phyloP scores from a whole-genome alignment of 1,284 basidiomycete species.

The Naganishia sp. region DNA sequence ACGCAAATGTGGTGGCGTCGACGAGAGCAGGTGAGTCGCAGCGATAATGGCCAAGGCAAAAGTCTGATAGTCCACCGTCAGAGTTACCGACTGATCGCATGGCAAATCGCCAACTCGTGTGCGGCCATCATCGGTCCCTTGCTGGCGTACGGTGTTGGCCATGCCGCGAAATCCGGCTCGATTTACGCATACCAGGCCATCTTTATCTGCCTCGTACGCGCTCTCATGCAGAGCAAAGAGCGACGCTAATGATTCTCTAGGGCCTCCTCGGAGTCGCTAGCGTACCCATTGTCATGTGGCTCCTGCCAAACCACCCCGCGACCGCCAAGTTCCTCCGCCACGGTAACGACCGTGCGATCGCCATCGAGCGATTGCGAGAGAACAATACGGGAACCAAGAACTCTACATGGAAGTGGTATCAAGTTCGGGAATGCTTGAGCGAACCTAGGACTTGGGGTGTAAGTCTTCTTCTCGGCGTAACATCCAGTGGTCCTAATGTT shows the following conservation, averaged over 20 bases:
- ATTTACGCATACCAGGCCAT: slow-evolving; percentile 54
- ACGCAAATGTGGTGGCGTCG: slow-evolving; percentile 49
- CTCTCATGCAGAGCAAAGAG: neutral
- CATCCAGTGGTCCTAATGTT: slow-evolving; percentile 47
- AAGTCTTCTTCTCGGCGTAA: slow-evolving; percentile 41
- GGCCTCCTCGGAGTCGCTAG: slow-evolving; percentile 49
- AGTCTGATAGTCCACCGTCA: slow-evolving; percentile 26
- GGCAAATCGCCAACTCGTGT: slow-evolving; percentile 44
- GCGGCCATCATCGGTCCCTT: slow-evolving; percentile 49
- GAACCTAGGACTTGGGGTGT: slow-evolving; percentile 50
- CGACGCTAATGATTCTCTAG: neutral
- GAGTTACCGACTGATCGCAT: slow-evolving; percentile 49
- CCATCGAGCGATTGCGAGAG: slow-evolving; percentile 50
- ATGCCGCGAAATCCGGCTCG: slow-evolving; percentile 35
- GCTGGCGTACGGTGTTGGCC: slow-evolving; percentile 47
- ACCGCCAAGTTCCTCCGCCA: slow-evolving; percentile 49
- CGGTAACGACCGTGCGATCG: slow-evolving; percentile 50
- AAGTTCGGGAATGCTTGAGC: slow-evolving; percentile 49
- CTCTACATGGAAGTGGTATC: slow-evolving; percentile 51
- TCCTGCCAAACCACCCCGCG: slow-evolving; percentile 49
- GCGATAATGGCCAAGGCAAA: neutral
- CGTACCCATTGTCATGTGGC: slow-evolving; percentile 57
- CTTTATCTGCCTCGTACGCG: slow-evolving; percentile 59
- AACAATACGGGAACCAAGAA: slow-evolving; percentile 53
- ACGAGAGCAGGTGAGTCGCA: slow-evolving; percentile 36